Evolutionary conservation across 2,329 filamentous ascomycete genomes (phyloP).

Genomic region (Blastomyces gilchristii): DNA sequence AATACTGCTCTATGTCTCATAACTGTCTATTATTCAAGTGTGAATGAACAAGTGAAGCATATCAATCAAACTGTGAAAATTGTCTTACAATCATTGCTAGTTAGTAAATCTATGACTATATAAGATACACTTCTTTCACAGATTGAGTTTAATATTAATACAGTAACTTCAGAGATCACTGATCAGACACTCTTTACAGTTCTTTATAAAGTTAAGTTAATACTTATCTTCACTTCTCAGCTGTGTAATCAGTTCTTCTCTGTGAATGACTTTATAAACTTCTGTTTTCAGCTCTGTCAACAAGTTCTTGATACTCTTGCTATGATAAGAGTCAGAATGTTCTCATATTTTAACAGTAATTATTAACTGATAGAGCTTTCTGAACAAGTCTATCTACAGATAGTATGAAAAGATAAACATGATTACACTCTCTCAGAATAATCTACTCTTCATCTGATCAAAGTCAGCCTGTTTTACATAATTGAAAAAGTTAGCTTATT

Average conservation of each 20-base stretch:
- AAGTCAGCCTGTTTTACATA: neutral
- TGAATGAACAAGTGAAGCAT: neutral
- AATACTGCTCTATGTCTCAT: neutral
- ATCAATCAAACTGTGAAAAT: neutral
- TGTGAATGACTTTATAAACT: neutral
- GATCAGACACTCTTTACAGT: neutral
- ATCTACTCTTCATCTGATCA: neutral
- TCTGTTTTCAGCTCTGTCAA: neutral
- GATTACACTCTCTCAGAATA: neutral
- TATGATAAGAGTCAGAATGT: neutral
- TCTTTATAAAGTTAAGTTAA: neutral
- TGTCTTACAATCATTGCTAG: neutral
- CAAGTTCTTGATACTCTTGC: neutral
- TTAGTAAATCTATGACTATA: neutral
- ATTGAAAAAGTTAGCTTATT: neutral
- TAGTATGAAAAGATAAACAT: neutral
- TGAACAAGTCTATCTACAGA: neutral
- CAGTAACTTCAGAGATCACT: too few relatives aligned
- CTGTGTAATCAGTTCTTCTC: neutral
- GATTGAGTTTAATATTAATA: neutral
- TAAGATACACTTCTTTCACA: neutral
- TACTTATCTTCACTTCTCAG: neutral
- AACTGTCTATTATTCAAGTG: neutral
- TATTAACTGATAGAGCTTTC: neutral
- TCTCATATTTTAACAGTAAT: neutral